Percentiles rank a stretch among this genome's conserved stretches.
Evolutionary conservation across 768 basidiomycete species (phyloP).

Genomic region (Panellus pusillus): DNA sequence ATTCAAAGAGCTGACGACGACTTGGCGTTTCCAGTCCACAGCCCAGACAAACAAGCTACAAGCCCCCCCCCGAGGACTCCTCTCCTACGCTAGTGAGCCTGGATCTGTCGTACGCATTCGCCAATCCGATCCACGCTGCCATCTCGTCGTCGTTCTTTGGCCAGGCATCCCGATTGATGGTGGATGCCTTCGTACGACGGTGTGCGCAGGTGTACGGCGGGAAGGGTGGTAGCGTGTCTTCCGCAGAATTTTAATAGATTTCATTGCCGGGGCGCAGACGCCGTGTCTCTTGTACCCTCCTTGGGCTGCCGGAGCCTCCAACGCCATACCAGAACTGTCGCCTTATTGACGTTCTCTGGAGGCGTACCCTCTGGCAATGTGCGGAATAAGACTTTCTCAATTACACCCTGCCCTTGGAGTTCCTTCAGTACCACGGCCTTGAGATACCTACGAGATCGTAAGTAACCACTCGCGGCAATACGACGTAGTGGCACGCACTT

Average conservation of each 20-base stretch:
- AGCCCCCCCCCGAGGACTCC: slow-evolving; percentile 39
- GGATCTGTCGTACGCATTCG: slow-evolving; percentile 83
- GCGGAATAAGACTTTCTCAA: background rate
- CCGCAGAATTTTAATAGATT: too few species aligned
- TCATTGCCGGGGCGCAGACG: too few species aligned
- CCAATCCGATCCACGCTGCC: slow-evolving; percentile 81
- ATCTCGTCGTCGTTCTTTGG: slow-evolving; percentile 86
- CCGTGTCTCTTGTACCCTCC: background rate
- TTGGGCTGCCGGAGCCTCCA: background rate
- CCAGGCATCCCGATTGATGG: slow-evolving; percentile 85
- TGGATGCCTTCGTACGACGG: slow-evolving; percentile 87
- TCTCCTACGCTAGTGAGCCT: slow-evolving; percentile 80
- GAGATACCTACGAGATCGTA: slow-evolving; percentile 13
- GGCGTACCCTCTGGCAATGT: background rate
- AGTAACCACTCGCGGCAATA: background rate
- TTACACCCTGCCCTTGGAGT: background rate
- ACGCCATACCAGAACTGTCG: background rate
- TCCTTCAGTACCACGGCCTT: slow-evolving; percentile 21
- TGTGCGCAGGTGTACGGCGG: slow-evolving; percentile 71
- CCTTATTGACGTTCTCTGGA: too few species aligned
- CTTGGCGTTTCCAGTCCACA: slow-evolving; percentile 60
- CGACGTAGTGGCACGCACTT: background rate
- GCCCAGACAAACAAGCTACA: slow-evolving; percentile 40
- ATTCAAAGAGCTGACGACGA: slow-evolving; percentile 69
- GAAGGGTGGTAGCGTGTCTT: background rate